These are phyloP conservation scores for Ophiostoma sp. DNA, from an alignment of 2,329 filamentous ascomycete species.

Conservation along the genomic window DNA sequence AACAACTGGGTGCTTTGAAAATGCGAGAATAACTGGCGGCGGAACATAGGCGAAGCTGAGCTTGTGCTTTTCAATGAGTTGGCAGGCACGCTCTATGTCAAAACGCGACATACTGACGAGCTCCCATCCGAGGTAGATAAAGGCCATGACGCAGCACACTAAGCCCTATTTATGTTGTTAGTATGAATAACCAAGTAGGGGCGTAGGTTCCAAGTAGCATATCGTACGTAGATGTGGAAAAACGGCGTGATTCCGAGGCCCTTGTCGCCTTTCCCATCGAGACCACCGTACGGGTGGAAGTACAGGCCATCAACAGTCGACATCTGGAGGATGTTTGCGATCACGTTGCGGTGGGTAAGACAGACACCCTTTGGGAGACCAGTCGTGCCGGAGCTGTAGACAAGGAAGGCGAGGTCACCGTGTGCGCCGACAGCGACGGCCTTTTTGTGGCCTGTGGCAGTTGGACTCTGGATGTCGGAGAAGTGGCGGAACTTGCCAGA, in stretches of 20 bases:
- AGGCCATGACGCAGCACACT: constrained; percentile 64
- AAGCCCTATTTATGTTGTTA: constrained; percentile 45
- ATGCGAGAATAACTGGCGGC: constrained; percentile 73
- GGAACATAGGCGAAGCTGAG: constrained; percentile 78
- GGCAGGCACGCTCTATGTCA: constrained; percentile 72
- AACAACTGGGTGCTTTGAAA: constrained; percentile 73
- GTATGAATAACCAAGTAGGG: too few relatives aligned
- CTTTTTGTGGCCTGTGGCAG: constrained; percentile 44
- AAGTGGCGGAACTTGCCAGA: constrained; percentile 63
- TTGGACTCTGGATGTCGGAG: constrained; percentile 53
- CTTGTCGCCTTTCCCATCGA: constrained; percentile 60
- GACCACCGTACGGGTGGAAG: constrained; percentile 52
- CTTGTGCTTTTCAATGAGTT: constrained; percentile 65
- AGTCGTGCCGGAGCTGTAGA: constrained; percentile 86
- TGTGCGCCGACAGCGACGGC: constrained; percentile 51
- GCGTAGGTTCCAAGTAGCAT: too few relatives aligned
- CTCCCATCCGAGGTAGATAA: constrained; percentile 59
- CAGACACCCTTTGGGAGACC: constrained; percentile 88
- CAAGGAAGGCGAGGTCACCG: constrained; percentile 74
- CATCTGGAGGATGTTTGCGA: constrained; percentile 63
- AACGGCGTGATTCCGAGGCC: constrained; percentile 78
- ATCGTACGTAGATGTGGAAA: constrained; percentile 56
- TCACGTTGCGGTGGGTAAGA: constrained; percentile 76
- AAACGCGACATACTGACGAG: constrained; percentile 73
- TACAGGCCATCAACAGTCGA: constrained; percentile 49